Base-by-base conservation (phyloP, 1,284 basidiomycete genomes). In the Heterobasidion parviporum region DNA sequence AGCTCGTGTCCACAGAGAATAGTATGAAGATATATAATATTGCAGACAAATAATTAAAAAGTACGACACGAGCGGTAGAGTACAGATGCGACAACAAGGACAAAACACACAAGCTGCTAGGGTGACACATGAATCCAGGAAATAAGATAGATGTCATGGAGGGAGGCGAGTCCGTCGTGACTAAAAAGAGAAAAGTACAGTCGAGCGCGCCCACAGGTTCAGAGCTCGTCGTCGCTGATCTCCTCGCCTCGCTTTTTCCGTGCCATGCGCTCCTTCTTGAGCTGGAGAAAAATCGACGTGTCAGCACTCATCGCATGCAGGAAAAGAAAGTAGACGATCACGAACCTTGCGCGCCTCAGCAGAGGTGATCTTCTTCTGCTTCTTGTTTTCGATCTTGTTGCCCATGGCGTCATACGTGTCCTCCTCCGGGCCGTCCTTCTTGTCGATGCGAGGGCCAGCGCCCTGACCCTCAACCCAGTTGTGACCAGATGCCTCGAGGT, bases 381-480 rank as follows among this genome's bases (percentile, higher is more conserved):
- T 94, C 72, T 85, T 89, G 62, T 56, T 73, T 60, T 89, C 92
- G 64, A 96, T 81, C 82, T 94, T 95, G 87, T 97, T 96, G 60
- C 94, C 94, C 83, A 97, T 89, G 41, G 95, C 95, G 71, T 98
- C 94, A 71, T 89, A 97, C 67, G 83, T 74, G 52, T 85, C 91
- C 57, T 95, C 92, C 59, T 95, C 94, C 63, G 92, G 92, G 47
- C 82, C 87, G 4, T 80, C 85, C 68, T 82, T 83, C 83, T 93
- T 91, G 82, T 96, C 94, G 65, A 97, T 97, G 57, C 93, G 85
- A 45, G 89, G 72, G 52, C 94, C 94, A 36, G 90, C 80, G 57
- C 94, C 94, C 74, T 99, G 95, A 55, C 94, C 94, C 76, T 99
- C 96, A 67, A 97, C 93, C 92, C 92, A 96, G 82, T 95, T 94